A percentile compares a stretch with the other conserved stretches of the same genome.
These are phyloP conservation scores for Epichloe uncinata DNA, from an alignment of 2,329 filamentous ascomycete genomes.

Conservation along the genomic window DNA sequence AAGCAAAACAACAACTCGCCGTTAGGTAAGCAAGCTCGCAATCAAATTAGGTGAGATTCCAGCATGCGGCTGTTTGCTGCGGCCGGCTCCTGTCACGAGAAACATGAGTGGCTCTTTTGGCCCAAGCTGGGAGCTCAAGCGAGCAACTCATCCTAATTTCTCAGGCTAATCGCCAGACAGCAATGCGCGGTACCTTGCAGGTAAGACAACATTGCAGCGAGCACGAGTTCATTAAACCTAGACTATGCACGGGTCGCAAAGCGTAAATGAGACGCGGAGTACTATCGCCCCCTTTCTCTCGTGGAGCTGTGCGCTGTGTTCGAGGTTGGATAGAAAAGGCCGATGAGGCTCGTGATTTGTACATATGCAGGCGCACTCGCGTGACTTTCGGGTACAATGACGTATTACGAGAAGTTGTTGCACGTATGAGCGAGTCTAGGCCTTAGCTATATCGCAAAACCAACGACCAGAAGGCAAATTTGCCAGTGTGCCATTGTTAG, in stretches of 20 bases:
- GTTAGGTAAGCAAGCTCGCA: constrained; percentile 15
- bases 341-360: too few species aligned
- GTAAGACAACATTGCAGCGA: background rate
- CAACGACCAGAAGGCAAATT: too few species aligned
- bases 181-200: constrained; percentile 1
- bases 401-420: too few species aligned
- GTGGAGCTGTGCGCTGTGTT: background rate
- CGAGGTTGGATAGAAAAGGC: background rate
- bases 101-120: constrained; percentile 2
- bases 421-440: too few species aligned
- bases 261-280: background rate
- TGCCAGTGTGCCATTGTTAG: too few species aligned
- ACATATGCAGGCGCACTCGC: too few species aligned
- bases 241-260: background rate
- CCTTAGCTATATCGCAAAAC: too few species aligned
- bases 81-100: constrained; percentile 1
- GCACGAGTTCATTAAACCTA: background rate
- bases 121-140: background rate
- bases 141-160: background rate
- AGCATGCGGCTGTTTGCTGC: constrained; percentile 1
- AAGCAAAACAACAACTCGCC: constrained; percentile 7
- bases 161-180: background rate
- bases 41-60: constrained; percentile 14
- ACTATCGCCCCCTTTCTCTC: background rate
- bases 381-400: too few species aligned